A percentile compares a stretch with the other conserved stretches of the same genome.
Evolutionary conservation across 345 rosid genomes (phyloP).

Genomic region (Boechera stricta): DNA sequence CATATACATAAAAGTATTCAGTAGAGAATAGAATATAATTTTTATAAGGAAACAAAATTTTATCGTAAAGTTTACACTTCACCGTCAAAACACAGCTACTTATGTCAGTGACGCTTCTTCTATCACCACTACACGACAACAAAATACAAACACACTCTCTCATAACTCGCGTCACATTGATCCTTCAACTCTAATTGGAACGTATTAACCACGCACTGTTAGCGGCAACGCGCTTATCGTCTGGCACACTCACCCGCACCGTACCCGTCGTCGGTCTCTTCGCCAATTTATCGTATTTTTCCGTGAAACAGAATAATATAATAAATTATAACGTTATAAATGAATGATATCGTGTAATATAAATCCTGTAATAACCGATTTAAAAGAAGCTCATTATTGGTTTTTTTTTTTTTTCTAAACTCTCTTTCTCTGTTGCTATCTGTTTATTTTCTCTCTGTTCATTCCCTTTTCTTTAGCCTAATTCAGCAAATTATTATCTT

Average conservation of each 20-base stretch:
- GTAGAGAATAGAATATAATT: too few species aligned
- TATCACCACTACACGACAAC: conserved; percentile 46
- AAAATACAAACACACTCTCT: conserved; percentile 13
- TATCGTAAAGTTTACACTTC: conserved; percentile 47
- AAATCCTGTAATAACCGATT: conserved; percentile 18
- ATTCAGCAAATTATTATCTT: conserved; percentile 52
- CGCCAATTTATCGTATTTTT: conserved; percentile 44
- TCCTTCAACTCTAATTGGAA: neutral
- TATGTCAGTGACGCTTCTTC: conserved; percentile 49
- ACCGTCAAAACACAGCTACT: conserved; percentile 54
- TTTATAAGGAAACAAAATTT: conserved; percentile 5
- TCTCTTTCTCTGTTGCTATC: conserved; percentile 36
- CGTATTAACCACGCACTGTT: neutral
- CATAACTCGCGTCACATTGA: neutral
- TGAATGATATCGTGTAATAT: conserved; percentile 17
- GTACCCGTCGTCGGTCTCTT: conserved; percentile 45
- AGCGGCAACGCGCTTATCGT: conserved; percentile 21
- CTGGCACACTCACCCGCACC: conserved; percentile 42
- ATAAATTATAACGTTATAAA: conserved; percentile 16
- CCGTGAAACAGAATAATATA: conserved; percentile 42
- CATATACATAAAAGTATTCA: too few species aligned
- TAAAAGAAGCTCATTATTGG: conserved; percentile 39
- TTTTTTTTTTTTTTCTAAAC: neutral
- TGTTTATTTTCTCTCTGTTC: conserved; percentile 42
- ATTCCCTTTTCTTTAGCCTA: conserved; percentile 33